Percentiles rank a stretch among this genome's conserved stretches.
phyloP scores from a whole-genome alignment of 495 filamentous ascomycete genomes.

The Aspergillus conjunctus region DNA sequence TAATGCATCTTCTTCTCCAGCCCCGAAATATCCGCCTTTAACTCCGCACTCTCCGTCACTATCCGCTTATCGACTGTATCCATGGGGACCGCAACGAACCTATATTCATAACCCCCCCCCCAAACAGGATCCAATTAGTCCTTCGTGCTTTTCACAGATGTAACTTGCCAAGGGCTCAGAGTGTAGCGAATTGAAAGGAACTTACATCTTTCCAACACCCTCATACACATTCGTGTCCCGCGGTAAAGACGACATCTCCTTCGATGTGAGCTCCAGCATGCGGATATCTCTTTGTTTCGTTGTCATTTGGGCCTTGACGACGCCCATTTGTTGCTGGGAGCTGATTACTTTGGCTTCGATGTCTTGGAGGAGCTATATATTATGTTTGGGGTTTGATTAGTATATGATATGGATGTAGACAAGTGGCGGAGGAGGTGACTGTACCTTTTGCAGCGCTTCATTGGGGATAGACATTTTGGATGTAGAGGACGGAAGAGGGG shows the following conservation, averaged over 20 bases:
- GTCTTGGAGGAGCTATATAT: slow-evolving; percentile 79
- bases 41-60: slow-evolving; percentile 69
- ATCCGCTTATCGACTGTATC: slow-evolving; percentile 73
- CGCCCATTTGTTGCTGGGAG: slow-evolving; percentile 87
- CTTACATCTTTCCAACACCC: slow-evolving; percentile 95
- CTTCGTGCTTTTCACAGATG: neutral
- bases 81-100: slow-evolving; percentile 84
- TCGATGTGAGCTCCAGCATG: slow-evolving; percentile 83
- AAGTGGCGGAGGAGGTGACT: slow-evolving; percentile 3
- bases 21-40: slow-evolving; percentile 73
- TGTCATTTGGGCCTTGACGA: slow-evolving; percentile 83
- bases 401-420: slow-evolving; percentile 17
- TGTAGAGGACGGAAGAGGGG: neutral
- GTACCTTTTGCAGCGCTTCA: slow-evolving; percentile 91
- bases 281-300: slow-evolving; percentile 87
- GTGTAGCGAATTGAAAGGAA: neutral
- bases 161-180: neutral
- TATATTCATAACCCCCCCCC: slow-evolving; percentile 34
- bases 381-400: neutral
- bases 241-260: slow-evolving; percentile 78
- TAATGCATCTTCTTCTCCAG: slow-evolving; percentile 91
- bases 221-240: slow-evolving; percentile 84
- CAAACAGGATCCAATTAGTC: too few species aligned
- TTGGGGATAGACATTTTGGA: slow-evolving; percentile 89
- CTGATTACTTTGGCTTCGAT: slow-evolving; percentile 86